Base-by-base conservation (phyloP, 2,329 filamentous ascomycete species). In the Exophiala lecanii-corni region DNA sequence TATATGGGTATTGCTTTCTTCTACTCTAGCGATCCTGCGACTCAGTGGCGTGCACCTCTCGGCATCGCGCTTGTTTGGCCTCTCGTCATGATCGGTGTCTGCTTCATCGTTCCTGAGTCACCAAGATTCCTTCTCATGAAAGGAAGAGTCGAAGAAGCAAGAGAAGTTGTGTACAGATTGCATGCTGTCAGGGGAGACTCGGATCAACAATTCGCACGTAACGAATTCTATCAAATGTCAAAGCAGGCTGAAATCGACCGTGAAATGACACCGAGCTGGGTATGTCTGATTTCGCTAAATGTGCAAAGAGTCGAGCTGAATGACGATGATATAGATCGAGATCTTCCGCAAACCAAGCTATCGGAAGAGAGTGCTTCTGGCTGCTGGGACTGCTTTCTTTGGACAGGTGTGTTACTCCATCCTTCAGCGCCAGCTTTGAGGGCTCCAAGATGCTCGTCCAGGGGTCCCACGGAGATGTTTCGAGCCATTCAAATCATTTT, bases 41-140 rank as follows among this genome's bases (percentile, higher is more conserved):
- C 41, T 2, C 50, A 53, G 18, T 53, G 50, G 50, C 47, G 50
- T 3, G 41, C 33, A 12, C 50, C 50, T 3, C 20, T 50, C 9
- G 50, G 47, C 2, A 42, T 53, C 17, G 47, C 47, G 2, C 36
- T 50, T 2, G 36, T 53, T 6, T 50, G 34, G 34, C 50, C 50
- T 2, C 1, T 55, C 25, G 18, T 55, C 25, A 52, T 59, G 35
- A 36, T 56, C 13, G 17, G 50, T 5, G 33, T 57, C 0, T 57
- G 38, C 10, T 40, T 52, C 2, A 52, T 59, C 41, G 51, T 56
- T 18, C 57, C 58, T 6, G 56, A 60, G 41, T 57, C 53, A 0
- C 58, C 57, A 9, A 47, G 56, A 7, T 59, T 51, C 31, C 46
- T 59, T 12, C 50, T 58, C 42, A 56, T 59, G 56, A 52, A 57